Evolutionary conservation across 192 early-diverging fungal species (phyloP), one percentile per base, ranked within the genome.

Genomic region (Backusella luteola): DNA sequence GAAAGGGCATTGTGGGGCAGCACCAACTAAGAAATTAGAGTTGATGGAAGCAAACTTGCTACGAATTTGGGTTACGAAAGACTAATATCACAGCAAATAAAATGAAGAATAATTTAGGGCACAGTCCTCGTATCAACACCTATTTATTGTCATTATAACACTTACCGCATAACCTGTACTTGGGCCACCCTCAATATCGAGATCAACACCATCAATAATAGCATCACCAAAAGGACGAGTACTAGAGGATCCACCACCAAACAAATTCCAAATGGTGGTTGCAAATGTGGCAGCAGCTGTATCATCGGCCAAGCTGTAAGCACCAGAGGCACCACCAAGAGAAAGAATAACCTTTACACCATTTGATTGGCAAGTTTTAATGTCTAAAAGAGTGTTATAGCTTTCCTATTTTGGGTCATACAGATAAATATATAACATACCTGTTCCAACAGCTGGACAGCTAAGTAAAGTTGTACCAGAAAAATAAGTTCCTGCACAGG

Each of bases 261-360:
- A 95, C 71, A 93, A 78, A 73, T 95, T 90, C 90, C 91, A 95
- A 38, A 96, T 83, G 66, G 89, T 83, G 36, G 89, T 80, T 0
- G 95, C 93, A 78, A 93, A 91, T 12, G 83, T 78, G 19, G 70
- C 81, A 14, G 83, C 91, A 56, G 89, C 85, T 2, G 76, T 39
- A 80, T 91, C 88, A 34, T 84, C 85, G 1, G 79, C 26, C 63
- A 93, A 89, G 1, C 89, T 88, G 66, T 92, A 93, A 1, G 84
- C 78, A 29, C 91, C 92, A 34, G 87, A 80, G 12, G 91, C 89
- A 29, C 90, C 92, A 75, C 93, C 92, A 34, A 96, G 81, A 15
- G 92, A 92, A 11, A 96, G 81, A 26, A 96, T 69, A 5, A 95
- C 78, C 7, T 87, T 89, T 76, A 94, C 94, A 21, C 94, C 94